Evolutionary conservation across 176 grass and related monocot genomes (phyloP), one percentile per base, ranked within the genome.

Genomic region (Cenchrus fungigraminus): DNA sequence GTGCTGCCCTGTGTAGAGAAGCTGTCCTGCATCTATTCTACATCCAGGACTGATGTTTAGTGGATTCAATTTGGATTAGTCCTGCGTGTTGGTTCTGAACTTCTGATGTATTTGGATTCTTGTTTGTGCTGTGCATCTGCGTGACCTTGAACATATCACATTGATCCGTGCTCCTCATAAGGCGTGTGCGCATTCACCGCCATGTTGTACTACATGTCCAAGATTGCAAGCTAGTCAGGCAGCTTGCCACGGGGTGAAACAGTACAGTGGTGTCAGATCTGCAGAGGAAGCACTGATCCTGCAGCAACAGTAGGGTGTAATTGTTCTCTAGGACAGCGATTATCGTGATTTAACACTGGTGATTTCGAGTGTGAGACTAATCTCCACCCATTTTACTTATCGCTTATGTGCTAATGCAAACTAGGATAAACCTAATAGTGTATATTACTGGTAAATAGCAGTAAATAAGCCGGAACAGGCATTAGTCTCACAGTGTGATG

Each of bases 71-170:
- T 75, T 11, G 50, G 13, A 55, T 55, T 37, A 51, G 14, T 75
- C 72, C 25, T 37, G 1, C 37, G 72, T 75, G 50, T 75, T 75
- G 15, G 72, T 75, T 75, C 71, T 52, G 14, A 75, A 19, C 50
- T 1, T 20, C 6, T 69, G 37, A 68, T 69, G 9, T 9, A 54
- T 56, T 75, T 40, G 9, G 29, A 54, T 37, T 19, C 3, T 17
- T 54, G 50, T 55, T 54, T 55, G 50, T 37, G 37, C 19, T 52
- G 70, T 73, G 12, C 71, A 51, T 52, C 22, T 14, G 13, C 8
- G 46, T 16, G 22, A 73, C 13, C 71, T 73, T 73, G 47, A 6
- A 31, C 70, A 51, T 46, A 29, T 52, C 29, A 12, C 3, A 73
- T 50, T 73, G 5, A 40, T 9, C 45, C 8, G 45, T 46, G 5